A percentile compares a stretch with the other conserved stretches of the same genome.
These are phyloP conservation scores for Exophiala lecanii-corni DNA, from an alignment of 2,329 filamentous ascomycete species.

Conservation along the genomic window DNA sequence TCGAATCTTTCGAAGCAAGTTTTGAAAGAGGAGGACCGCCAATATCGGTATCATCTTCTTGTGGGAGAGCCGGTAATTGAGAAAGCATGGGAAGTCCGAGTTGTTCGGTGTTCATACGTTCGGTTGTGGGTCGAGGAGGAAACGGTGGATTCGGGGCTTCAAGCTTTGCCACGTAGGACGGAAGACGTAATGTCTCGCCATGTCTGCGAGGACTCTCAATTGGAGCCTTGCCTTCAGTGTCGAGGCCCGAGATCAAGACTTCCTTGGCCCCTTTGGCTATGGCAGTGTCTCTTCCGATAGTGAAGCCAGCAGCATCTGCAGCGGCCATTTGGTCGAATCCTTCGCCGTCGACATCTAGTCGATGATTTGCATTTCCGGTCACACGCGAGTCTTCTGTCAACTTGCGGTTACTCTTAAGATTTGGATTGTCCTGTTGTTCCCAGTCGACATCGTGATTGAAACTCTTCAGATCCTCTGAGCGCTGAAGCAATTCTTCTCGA, in stretches of 20 bases:
- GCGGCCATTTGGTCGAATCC: constrained; percentile 71
- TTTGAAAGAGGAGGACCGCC: constrained; percentile 63
- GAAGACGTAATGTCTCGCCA: constrained; percentile 31
- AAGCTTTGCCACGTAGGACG: constrained; percentile 28
- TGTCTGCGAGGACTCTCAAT: constrained; percentile 49
- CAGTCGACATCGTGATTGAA: constrained; percentile 73
- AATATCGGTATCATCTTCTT: constrained; percentile 74
- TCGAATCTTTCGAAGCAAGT: constrained; percentile 52
- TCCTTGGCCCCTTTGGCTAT: constrained; percentile 63
- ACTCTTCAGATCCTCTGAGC: constrained; percentile 56
- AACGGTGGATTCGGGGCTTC: constrained; percentile 45
- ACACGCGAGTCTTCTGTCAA: constrained; percentile 55
- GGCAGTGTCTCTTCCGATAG: constrained; percentile 65
- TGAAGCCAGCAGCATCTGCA: constrained; percentile 57
- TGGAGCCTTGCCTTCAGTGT: constrained; percentile 60
- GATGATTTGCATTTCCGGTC: constrained; percentile 58
- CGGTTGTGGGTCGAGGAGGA: constrained; percentile 55
- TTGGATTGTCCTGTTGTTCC: constrained; percentile 54
- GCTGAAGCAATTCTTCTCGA: constrained; percentile 51
- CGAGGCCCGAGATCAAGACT: constrained; percentile 61
- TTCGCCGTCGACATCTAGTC: constrained; percentile 71
- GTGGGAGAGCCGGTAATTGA: constrained; percentile 66
- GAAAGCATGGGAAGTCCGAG: constrained; percentile 64
- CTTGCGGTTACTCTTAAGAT: constrained; percentile 52
- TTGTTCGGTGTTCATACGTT: constrained; percentile 60